A percentile compares a stretch with the other conserved stretches of the same genome.
phyloP scores from a whole-genome alignment of 2,329 filamentous ascomycete genomes.

The Coniella lustricola region DNA sequence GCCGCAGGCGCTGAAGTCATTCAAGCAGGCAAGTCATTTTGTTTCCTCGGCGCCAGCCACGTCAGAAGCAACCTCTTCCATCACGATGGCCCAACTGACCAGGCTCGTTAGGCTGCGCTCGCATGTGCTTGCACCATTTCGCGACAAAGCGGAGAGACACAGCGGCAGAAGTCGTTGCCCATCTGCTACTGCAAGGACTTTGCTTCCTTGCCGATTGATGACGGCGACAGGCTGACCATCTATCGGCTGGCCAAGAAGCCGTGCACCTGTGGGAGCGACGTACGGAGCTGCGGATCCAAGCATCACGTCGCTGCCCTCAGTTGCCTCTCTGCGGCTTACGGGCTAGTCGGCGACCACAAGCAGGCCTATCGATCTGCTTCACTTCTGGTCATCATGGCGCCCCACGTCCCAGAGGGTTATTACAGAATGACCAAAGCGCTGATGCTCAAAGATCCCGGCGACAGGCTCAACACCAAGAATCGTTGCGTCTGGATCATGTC shows the following conservation, averaged over 20 bases:
- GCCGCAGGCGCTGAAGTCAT: neutral
- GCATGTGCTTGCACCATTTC: slow-evolving; percentile 9
- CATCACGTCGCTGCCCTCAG: slow-evolving; percentile 6
- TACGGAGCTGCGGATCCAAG: neutral
- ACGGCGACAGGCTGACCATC: neutral
- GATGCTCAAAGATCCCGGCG: neutral
- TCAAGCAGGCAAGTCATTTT: slow-evolving; percentile 6
- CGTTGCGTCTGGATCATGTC: slow-evolving; percentile 8
- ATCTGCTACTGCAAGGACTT: slow-evolving; percentile 14
- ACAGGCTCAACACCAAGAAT: neutral
- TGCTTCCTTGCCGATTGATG: neutral
- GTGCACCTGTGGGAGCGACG: slow-evolving; percentile 11
- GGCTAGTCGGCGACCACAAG: neutral
- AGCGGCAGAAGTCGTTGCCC: slow-evolving; percentile 4
- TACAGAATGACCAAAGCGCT: slow-evolving; percentile 13
- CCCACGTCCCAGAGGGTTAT: slow-evolving; percentile 12
- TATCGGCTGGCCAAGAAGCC: slow-evolving; percentile 7
- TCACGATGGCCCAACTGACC: too few species aligned
- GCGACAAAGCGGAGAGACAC: neutral
- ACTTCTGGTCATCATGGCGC: slow-evolving; percentile 9
- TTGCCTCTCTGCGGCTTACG: neutral
- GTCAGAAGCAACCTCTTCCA: too few species aligned
- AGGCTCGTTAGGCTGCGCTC: neutral
- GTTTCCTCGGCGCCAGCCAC: too few species aligned
- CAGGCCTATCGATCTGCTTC: slow-evolving; percentile 5